Base-by-base conservation (phyloP, 768 basidiomycete species). In the Psilocybe cyanescens region DNA sequence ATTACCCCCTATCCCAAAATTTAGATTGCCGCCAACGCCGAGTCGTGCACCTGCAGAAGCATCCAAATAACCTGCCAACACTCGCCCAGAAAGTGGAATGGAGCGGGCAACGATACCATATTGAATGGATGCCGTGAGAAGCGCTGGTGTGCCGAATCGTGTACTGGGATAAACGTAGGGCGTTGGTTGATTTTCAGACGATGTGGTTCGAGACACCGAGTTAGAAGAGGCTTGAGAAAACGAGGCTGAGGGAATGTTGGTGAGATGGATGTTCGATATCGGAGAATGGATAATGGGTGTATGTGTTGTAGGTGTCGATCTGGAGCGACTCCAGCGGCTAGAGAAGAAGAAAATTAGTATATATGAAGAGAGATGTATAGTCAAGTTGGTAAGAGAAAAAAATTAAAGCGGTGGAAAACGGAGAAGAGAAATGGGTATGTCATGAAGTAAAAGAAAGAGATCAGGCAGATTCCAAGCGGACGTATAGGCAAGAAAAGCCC, bases 21-120 rank as follows among this genome's bases (percentile, higher is more conserved):
- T 57, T 8, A 24, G 24, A 24, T 44, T 45, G 3, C 31, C 50
- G 12, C 48, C 49, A 30, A 53, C 16, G 5, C 87, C 88, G 44
- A 81, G 76, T 9, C 83, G 81, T 8, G 81, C 77, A 5, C 86
- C 87, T 2, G 85, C 87, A 2, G 85, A 80, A 3, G 89, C 83
- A 52, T 91, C 86, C 8, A 94, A 78, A 65, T 81, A 91, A 0
- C 92, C 92, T 30, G 86, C 80, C 7, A 92, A 74, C 53, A 92
- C 76, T 67, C 85, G 89, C 50, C 90, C 91, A 2, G 79, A 87
- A 29, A 91, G 76, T 0, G 91, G 89, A 33, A 86, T 69, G 9
- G 91, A 93, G 31, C 92, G 89, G 1, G 89, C 79, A 35, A 93
- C 86, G 58, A 90, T 78, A 17, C 91, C 92, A 60, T 89, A 88